Conservation (phyloP, 129 eudicot species). For the Helianthus tuberosus region DNA sequence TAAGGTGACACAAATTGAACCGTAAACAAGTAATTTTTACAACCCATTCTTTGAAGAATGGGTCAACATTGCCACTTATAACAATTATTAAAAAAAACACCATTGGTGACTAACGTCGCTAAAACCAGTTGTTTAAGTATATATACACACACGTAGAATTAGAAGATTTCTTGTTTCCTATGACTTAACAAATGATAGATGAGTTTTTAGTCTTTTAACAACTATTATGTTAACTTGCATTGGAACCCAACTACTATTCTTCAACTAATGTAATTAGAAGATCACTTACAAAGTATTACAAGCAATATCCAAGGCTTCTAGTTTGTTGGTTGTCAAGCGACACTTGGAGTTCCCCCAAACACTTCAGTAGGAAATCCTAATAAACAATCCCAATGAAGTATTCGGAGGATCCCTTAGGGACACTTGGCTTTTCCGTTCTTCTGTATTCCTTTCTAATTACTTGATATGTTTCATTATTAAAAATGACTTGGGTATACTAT, state of each 20-base stretch:
- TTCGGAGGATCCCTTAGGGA: slow-evolving; percentile 28
- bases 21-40: too few species aligned
- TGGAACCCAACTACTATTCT: not conserved
- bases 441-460: not conserved
- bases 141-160: too few species aligned
- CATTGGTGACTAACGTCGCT: too few species aligned
- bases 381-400: slow-evolving; percentile 22
- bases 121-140: too few species aligned
- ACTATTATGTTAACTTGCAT: too few species aligned
- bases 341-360: slow-evolving; percentile 34
- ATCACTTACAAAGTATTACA: not conserved
- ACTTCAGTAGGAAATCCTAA: slow-evolving; percentile 18
- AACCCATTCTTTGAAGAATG: too few species aligned
- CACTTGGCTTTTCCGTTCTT: slow-evolving; percentile 16
- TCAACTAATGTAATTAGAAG: not conserved
- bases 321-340: slow-evolving; percentile 3
- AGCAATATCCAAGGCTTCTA: not conserved
- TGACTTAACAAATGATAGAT: too few species aligned
- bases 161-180: too few species aligned
- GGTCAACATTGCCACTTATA: too few species aligned
- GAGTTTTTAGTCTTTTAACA: too few species aligned
- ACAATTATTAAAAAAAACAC: too few species aligned
- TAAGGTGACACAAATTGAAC: too few species aligned
- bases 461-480: not conserved
- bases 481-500: not conserved